phyloP scores from a whole-genome alignment of 768 basidiomycete species.

The Nevesoporus exiguus region DNA sequence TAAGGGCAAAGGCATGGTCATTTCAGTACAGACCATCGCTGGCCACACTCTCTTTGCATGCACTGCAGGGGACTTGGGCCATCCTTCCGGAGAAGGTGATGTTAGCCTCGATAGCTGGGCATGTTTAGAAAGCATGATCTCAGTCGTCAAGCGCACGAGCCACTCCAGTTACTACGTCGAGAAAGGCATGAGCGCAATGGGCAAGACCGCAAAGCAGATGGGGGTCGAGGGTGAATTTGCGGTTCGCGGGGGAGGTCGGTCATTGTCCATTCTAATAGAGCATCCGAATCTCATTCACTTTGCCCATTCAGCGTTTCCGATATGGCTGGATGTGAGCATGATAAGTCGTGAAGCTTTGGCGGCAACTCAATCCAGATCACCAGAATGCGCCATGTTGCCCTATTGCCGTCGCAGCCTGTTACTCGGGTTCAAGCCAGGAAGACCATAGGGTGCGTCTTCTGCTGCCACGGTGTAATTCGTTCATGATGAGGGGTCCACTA shows the following conservation, averaged over 20 bases:
- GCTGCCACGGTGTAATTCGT: background rate
- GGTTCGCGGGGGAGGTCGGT: slow-evolving; percentile 76
- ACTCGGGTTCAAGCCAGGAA: slow-evolving; percentile 77
- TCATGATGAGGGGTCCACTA: slow-evolving; percentile 25
- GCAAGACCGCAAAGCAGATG: slow-evolving; percentile 69
- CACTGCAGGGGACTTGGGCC: slow-evolving; percentile 78
- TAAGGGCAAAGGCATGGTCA: slow-evolving; percentile 77
- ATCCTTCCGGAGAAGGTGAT: slow-evolving; percentile 61
- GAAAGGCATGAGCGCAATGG: slow-evolving; percentile 82
- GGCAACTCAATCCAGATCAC: slow-evolving; percentile 1
- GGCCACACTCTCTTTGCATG: slow-evolving; percentile 81
- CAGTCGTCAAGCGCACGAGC: slow-evolving; percentile 73
- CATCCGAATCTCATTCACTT: slow-evolving; percentile 1
- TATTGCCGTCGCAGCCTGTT: slow-evolving; percentile 73
- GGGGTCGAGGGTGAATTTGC: slow-evolving; percentile 63
- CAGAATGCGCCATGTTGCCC: slow-evolving; percentile 84
- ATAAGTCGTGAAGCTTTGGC: background rate
- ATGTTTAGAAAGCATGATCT: slow-evolving; percentile 74
- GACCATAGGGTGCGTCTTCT: slow-evolving; percentile 63
- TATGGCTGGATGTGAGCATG: slow-evolving; percentile 69
- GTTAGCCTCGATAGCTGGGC: slow-evolving; percentile 81
- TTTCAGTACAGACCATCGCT: slow-evolving; percentile 74
- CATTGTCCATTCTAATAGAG: background rate
- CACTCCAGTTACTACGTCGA: slow-evolving; percentile 86
- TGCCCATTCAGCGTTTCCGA: slow-evolving; percentile 66